Base-by-base conservation (phyloP, 352 stramenopile genomes). In the Phytophthora meadii region DNA sequence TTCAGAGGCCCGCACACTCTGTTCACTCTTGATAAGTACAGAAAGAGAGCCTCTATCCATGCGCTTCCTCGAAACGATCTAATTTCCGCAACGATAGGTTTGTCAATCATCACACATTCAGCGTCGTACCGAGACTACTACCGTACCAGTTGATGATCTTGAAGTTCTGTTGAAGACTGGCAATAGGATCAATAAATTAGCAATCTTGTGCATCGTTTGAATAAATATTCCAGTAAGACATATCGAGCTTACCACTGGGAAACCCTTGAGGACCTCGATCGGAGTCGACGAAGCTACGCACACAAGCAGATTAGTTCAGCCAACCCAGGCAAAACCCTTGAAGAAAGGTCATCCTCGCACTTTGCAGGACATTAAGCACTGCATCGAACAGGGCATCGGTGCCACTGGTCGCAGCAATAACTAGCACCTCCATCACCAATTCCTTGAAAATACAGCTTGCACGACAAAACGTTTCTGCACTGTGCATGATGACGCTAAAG, bases 361-460 rank as follows among this genome's bases (percentile, higher is more conserved):
- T 60, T 74, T 70, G 51, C 32, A 82, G 40, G 22, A 67, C 60
- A 7, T 39, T 44, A 5, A 78, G 36, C n/a, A 76, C 51, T 4
- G 45, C 58, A 40, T 80, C 65, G 9, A 80, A 63, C 6, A 73
- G 40, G 3, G 68, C 10, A 10, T 59, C 49, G 1, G 55, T 50
- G 17, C 49, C 59, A 8, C 62, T 54, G n/a, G 60, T 75, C 48
- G 57, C 64, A 41, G 49, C 68, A 42, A 82, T 45, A 5, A 82
- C 54, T 17, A 82, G 39, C 37, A 79, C 74, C 17, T 82, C 74
- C 74, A 82, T 80, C 30, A 3, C 32, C 25, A 53, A 3, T n/a
- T 47, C 44, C 6, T 62, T 52, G 9, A 45, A 44, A 32, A 25
- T 42, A 34, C 22, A 59, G 15, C 39, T 28, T 17, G 27, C 34